Percentiles rank a stretch among this genome's conserved stretches.
These are phyloP conservation scores for Heteromeles arbutifolia DNA, from an alignment of 306 rosid species.

Conservation along the genomic window DNA sequence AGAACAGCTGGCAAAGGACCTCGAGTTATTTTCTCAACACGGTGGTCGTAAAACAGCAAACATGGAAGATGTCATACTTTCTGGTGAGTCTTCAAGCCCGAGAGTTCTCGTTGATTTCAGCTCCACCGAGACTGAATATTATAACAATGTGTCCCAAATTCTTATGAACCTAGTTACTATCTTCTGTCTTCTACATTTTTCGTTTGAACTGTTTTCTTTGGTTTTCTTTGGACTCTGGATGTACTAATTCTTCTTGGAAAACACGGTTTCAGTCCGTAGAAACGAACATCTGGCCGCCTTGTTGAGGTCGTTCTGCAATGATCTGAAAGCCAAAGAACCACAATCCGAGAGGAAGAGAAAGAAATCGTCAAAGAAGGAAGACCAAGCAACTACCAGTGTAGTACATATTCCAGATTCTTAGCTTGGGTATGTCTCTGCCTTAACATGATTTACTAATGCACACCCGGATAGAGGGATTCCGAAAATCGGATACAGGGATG, in stretches of 20 bases:
- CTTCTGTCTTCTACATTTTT: background rate
- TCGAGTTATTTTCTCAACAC: conserved; percentile 77
- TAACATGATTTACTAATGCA: background rate
- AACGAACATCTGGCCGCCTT: conserved; percentile 62
- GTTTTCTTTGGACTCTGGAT: background rate
- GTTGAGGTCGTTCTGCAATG: conserved; percentile 56
- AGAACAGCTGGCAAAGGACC: conserved; percentile 81
- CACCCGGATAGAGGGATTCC: background rate
- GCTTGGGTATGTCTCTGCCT: background rate
- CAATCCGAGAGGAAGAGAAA: conserved; percentile 75
- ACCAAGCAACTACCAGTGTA: conserved; percentile 30
- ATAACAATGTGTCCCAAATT: background rate
- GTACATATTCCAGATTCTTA: conserved; percentile 31
- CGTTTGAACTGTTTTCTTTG: background rate
- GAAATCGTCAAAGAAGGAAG: conserved; percentile 49
- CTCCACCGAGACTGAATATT: background rate
- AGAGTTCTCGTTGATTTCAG: background rate
- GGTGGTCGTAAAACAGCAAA: conserved; percentile 74
- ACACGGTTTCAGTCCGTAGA: conserved; percentile 65
- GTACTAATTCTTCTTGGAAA: background rate
- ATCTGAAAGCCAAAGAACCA: conserved; percentile 70
- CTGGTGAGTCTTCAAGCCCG: conserved; percentile 42
- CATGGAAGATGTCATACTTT: conserved; percentile 82
- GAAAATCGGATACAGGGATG: background rate
- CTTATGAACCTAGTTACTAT: background rate